A percentile compares a stretch with the other conserved stretches of the same genome.
These are phyloP conservation scores for Cryptococcus hybrid DNA, from an alignment of 1,284 basidiomycete genomes.

Conservation along the genomic window DNA sequence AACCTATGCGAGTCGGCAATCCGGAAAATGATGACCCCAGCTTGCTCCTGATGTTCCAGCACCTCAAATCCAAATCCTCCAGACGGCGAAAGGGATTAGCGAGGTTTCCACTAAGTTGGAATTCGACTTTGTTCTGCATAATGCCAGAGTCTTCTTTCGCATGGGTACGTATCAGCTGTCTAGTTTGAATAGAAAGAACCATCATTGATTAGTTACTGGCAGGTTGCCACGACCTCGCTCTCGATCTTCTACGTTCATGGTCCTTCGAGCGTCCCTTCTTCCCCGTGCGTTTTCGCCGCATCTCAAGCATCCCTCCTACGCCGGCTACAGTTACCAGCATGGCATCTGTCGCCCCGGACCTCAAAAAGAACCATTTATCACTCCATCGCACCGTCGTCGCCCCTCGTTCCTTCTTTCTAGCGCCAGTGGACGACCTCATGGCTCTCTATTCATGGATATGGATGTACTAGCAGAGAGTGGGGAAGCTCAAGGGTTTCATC, in stretches of 20 bases:
- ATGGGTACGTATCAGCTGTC: conserved; percentile 67
- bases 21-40: conserved; percentile 89
- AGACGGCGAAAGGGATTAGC: conserved; percentile 85
- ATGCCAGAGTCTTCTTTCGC: conserved; percentile 81
- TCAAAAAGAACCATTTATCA: not conserved
- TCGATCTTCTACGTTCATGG: conserved; percentile 84
- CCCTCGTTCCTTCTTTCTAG: conserved; percentile 59
- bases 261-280: conserved; percentile 73
- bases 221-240: conserved; percentile 90
- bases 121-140: conserved; percentile 91
- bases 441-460: conserved; percentile 65
- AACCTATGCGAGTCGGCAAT: conserved; percentile 63
- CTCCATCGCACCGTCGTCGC: conserved; percentile 40
- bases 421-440: conserved; percentile 55
- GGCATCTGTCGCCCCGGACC: not conserved
- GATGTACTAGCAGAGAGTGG: conserved; percentile 59
- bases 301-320: conserved; percentile 9
- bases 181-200: not conserved
- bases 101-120: conserved; percentile 82
- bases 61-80: conserved; percentile 84
- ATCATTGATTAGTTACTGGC: conserved; percentile 1
- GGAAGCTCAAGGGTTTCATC: not conserved
- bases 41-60: conserved; percentile 83
- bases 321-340: conserved; percentile 26
- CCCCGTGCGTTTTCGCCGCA: conserved; percentile 38